These are phyloP conservation scores for Fraxinus ornus DNA, from an alignment of 305 asterid genomes.

Conservation along the genomic window DNA sequence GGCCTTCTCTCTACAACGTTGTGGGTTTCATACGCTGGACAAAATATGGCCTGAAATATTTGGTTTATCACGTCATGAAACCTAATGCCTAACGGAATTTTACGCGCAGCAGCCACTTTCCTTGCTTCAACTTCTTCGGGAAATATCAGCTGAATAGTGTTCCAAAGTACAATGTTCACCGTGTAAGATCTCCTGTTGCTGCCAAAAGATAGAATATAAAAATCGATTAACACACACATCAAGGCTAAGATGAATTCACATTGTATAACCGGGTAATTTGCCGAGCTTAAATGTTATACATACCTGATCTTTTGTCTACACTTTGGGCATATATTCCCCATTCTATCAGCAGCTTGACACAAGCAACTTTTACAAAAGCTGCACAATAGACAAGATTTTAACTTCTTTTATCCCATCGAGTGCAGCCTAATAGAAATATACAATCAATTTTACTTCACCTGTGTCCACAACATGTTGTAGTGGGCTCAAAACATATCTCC, in stretches of 20 bases:
- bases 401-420: background rate
- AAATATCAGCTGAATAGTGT: slow-evolving; percentile 82
- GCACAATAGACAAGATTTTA: background rate
- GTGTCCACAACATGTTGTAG: slow-evolving; percentile 97
- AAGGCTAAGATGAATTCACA: background rate
- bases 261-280: background rate
- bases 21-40: slow-evolving; percentile 39
- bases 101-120: slow-evolving; percentile 34
- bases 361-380: slow-evolving; percentile 80
- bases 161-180: slow-evolving; percentile 91
- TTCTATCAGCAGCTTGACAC: slow-evolving; percentile 80
- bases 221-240: background rate
- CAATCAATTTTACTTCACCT: slow-evolving; percentile 38
- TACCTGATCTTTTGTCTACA: slow-evolving; percentile 94
- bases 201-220: slow-evolving; percentile 20
- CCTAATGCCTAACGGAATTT: slow-evolving; percentile 29
- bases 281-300: background rate
- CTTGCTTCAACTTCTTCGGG: slow-evolving; percentile 81
- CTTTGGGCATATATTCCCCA: slow-evolving; percentile 89
- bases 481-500: slow-evolving; percentile 87
- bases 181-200: slow-evolving; percentile 82
- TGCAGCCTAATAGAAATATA: background rate
- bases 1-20: slow-evolving; percentile 34
- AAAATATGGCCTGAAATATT: slow-evolving; percentile 33
- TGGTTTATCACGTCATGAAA: slow-evolving; percentile 13